Percentiles rank a stretch among this genome's conserved stretches.
Evolutionary conservation across 2,329 filamentous ascomycete genomes (phyloP).

Genomic region (Stromatinia cepivora): DNA sequence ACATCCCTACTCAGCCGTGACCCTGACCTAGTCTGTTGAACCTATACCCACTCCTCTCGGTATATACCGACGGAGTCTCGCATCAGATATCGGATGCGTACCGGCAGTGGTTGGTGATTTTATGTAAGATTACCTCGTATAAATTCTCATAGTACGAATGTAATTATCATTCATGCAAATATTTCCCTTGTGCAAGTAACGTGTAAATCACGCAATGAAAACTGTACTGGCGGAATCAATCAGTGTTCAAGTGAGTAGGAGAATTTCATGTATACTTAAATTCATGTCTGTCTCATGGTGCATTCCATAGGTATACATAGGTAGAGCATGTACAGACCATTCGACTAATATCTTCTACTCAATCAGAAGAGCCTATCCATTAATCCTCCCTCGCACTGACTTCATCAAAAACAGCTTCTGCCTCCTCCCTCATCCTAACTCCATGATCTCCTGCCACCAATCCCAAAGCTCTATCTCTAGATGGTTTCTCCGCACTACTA

Average conservation of each 20-base stretch:
- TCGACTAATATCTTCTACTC: not conserved
- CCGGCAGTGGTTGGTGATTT: not conserved
- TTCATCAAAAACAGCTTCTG: constrained; percentile 14
- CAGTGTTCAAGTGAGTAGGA: not conserved
- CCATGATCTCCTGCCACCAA: constrained; percentile 20
- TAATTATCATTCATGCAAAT: not conserved
- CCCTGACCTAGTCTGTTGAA: no score
- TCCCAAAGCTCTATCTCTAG: constrained; percentile 16
- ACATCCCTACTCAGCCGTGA: no score
- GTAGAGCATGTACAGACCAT: not conserved
- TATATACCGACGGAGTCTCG: not conserved
- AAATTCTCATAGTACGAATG: no score
- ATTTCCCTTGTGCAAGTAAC: not conserved
- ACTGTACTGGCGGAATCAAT: not conserved
- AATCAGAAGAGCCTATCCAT: not conserved
- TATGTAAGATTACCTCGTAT: not conserved
- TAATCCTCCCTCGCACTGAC: constrained; percentile 14
- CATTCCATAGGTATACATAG: constrained; percentile 11
- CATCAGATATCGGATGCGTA: not conserved
- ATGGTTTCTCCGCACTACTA: not conserved
- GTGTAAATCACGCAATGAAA: not conserved
- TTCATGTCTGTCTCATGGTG: not conserved
- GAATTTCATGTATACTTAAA: not conserved
- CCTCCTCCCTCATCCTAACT: constrained; percentile 19
- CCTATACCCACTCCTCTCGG: not conserved